Conservation (phyloP, 2,329 filamentous ascomycete genomes). For the Scedosporium dehoogii region DNA sequence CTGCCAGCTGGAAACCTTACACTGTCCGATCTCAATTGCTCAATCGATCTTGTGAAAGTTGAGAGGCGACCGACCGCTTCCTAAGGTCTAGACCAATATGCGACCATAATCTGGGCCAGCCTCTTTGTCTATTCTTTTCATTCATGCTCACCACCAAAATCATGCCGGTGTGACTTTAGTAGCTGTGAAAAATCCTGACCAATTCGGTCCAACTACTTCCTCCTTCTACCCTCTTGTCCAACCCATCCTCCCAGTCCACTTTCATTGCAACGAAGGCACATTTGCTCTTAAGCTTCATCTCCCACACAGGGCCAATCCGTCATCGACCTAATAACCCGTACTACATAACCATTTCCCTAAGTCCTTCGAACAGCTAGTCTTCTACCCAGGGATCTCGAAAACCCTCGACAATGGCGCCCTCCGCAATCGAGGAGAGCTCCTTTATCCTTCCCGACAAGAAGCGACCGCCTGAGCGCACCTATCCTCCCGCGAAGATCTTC, state of each 20-base stretch:
- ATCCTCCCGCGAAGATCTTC: constrained; percentile 46
- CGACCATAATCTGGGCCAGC: too few species aligned
- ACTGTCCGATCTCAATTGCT: too few species aligned
- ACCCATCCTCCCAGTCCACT: not conserved
- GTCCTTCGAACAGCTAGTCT: not conserved
- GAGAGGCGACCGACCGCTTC: too few species aligned
- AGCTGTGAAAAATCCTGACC: not conserved
- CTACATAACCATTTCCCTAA: not conserved
- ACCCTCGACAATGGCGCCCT: constrained; percentile 36
- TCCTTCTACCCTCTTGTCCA: not conserved
- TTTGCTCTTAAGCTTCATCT: too few species aligned
- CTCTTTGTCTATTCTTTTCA: too few species aligned
- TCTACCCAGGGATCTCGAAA: not conserved
- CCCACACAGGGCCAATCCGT: not conserved
- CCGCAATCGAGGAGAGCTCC: constrained; percentile 36
- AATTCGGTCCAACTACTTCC: not conserved
- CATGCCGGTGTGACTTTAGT: not conserved
- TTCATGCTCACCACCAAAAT: not conserved
- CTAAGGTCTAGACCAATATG: too few species aligned
- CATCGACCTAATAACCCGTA: not conserved
- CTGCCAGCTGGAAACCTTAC: too few species aligned
- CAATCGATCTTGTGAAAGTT: too few species aligned
- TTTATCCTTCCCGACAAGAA: constrained; percentile 24
- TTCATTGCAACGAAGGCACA: too few species aligned
- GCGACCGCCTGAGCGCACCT: constrained; percentile 32